Base-by-base conservation (phyloP, 495 filamentous ascomycete species). In the Aspergillus steynii region DNA sequence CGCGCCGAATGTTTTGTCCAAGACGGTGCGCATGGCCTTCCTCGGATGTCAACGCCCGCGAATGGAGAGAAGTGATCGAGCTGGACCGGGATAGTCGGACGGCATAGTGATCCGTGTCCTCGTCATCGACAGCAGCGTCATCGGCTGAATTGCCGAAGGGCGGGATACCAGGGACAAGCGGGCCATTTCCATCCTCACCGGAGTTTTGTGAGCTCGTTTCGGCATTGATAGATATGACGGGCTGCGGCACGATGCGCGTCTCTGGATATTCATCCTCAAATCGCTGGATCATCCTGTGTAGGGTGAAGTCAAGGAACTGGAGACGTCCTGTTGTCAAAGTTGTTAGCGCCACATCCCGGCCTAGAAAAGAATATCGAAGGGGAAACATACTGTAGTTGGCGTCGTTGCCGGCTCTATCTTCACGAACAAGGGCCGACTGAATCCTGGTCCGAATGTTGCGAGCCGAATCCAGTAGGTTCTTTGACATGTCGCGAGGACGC, bases 221-320 rank as follows among this genome's bases (percentile, higher is more conserved):
- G 5, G 65, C 68, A 6, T 57, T 56, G 32, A 61, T 26, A 10
- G 66, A 68, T 15, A 70, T 60, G n/a, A 69, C 56, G 25, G 63
- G 27, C 46, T 60, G 71, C 15, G 76, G 61, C 10, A 52, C 31
- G 14, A 93, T 73, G 14, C 91, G 86, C 1, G 89, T 94, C 68
- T 98, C 95, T 10, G 95, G 95, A 67, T 92, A 99, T 74, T 97
- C 93, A 67, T 94, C 88, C 69, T 98, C 95, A 63, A 99, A 99
- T 25, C 95, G 90, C 68, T 90, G 85, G 69, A 98, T 97, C 77
- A 99, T 96, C 62, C 86, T 85, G 62, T 90, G 84, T 6, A 99
- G 83, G 1, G 95, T 98, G 55, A 89, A 81, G 66, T 97, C 93
- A 31, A 99, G 84, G 82, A 96, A 97, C 52, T 91, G 83, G 28